Percentiles rank a stretch among this genome's conserved stretches.
phyloP scores from a whole-genome alignment of 352 stramenopile genomes.

The Phytophthora pseudosyringae region DNA sequence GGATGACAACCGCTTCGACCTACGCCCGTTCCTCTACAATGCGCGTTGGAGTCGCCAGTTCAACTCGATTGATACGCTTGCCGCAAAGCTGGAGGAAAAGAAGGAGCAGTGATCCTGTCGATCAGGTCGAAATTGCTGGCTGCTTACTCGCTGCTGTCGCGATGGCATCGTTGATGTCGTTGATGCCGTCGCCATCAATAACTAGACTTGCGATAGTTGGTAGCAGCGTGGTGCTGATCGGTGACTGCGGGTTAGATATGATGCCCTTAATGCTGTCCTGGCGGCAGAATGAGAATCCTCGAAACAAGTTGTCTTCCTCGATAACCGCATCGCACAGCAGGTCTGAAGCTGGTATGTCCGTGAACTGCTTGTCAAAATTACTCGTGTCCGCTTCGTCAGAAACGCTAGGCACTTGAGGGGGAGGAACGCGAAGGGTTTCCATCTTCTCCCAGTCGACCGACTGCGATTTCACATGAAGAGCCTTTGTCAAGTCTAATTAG shows the following conservation, averaged over 20 bases:
- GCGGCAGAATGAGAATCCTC: conserved; percentile 79
- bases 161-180: conserved; percentile 48
- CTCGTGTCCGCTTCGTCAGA: conserved; percentile 90
- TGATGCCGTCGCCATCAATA: conserved; percentile 40
- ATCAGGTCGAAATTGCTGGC: conserved; percentile 24
- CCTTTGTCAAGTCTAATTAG: conserved; percentile 1
- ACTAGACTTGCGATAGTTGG: conserved; percentile 49
- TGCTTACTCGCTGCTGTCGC: conserved; percentile 38
- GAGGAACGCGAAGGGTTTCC: conserved; percentile 88
- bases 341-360: conserved; percentile 65
- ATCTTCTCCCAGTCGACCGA: conserved; percentile 94
- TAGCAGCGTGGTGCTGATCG: conserved; percentile 36
- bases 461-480: conserved; percentile 20
- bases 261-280: conserved; percentile 47
- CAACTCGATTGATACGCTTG: conserved; percentile 93
- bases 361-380: conserved; percentile 96
- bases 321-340: conserved; percentile 61
- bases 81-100: conserved; percentile 75
- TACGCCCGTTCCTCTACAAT: conserved; percentile 98
- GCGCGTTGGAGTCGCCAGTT: conserved; percentile 96
- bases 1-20: conserved; percentile 99
- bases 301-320: conserved; percentile 70
- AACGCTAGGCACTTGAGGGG: conserved; percentile 91
- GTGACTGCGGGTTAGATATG: conserved; percentile 33
- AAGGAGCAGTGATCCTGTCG: conserved; percentile 51